Evolutionary conservation across 2,329 filamentous ascomycete genomes (phyloP), one percentile per base, ranked within the genome.

Genomic region (Aspergillus bombycis): DNA sequence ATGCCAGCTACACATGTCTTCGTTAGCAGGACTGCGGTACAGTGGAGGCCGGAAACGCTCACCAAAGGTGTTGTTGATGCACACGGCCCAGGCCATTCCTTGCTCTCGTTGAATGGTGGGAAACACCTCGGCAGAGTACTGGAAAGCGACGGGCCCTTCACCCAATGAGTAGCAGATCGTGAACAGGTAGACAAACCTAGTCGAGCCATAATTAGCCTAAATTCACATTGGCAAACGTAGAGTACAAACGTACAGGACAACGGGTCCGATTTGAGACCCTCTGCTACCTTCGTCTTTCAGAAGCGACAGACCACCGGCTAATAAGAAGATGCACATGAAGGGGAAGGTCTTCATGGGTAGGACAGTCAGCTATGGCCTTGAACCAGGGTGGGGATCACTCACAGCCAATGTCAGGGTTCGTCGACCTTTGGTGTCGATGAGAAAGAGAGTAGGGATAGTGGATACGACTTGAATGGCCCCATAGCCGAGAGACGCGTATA

Each of bases 381-480:
- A 2, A 19, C 10, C 8, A 36, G 9, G 2, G 3, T 14, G 4
- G n/a, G 12, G 28, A n/a, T 53, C 4, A 65, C 70, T 66, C 23
- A 71, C 70, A 50, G 66, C 64, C 52, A 73, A 52, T 5, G 62
- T 67, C 12, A 89, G 80, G 4, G 85, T 79, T 54, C 88, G 82
- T 46, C 88, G 84, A n/a, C 87, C 88, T 65, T 85, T 88, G 0
- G 86, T 89, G 69, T 90, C 88, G 64, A 90, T 89, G 1, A 87
- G 87, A 80, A 83, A 87, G 69, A 88, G 80, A 4, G 86, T 86
- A 0, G 86, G 86, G 74, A 85, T 86, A 6, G 86, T 85, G 59
- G 87, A 86, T 55, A 89, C 66, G 71, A 88, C 88, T 74, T 89
- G 89, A 65, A 89, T 80, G 14, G 86, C 75, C 61, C 88, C 88